Evolutionary conservation across 139 green algal genomes (phyloP).

Genomic region (Coccomyxa sp.): DNA sequence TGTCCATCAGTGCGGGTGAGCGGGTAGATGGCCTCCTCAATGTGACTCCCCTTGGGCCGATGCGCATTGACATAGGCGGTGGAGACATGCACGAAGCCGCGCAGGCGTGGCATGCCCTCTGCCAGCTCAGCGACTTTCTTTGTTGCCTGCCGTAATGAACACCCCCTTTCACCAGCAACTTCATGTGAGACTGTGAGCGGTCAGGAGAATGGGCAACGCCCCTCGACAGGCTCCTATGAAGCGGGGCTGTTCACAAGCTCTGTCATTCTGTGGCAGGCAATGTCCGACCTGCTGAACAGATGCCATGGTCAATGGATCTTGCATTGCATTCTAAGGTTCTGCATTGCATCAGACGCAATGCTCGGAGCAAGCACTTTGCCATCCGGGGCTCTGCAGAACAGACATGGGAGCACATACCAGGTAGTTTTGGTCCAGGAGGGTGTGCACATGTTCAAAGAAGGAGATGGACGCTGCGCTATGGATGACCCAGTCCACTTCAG

Average conservation of each 20-base stretch:
- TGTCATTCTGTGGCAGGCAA: background rate
- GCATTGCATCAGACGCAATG: background rate
- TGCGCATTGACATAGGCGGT: constrained; percentile 34
- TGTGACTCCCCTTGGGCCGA: constrained; percentile 16
- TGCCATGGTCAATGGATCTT: background rate
- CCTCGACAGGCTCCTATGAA: background rate
- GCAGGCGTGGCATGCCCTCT: constrained; percentile 10
- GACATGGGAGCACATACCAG: background rate
- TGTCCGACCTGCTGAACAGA: background rate
- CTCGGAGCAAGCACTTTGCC: background rate
- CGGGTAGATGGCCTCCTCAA: constrained; percentile 22
- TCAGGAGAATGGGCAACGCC: background rate
- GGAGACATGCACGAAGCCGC: constrained; percentile 32
- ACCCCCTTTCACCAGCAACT: background rate
- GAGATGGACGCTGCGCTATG: constrained; percentile 8
- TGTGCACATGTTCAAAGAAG: constrained; percentile 8
- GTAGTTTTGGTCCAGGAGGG: constrained; percentile 14
- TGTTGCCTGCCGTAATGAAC: constrained; percentile 8
- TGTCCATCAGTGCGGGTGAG: background rate
- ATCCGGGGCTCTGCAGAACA: background rate
- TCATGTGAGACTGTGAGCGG: background rate
- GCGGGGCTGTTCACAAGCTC: background rate
- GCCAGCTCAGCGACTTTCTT: constrained; percentile 21
- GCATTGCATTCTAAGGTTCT: background rate
- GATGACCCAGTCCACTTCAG: background rate